phyloP scores from a whole-genome alignment of 139 green algal genomes.

The Tetradesmus obliquus region DNA sequence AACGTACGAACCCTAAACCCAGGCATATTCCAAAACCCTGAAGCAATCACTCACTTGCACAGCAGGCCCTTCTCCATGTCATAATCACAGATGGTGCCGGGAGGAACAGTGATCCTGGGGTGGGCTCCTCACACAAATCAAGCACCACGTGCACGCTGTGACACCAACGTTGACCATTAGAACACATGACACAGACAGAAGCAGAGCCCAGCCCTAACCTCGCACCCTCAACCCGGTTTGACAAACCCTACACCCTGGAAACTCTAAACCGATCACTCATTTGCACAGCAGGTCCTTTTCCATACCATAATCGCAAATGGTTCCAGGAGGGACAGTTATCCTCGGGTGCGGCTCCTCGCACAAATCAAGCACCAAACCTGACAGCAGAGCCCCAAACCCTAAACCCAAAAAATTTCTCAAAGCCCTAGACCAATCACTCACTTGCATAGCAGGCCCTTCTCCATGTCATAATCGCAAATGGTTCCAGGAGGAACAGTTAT shows the following conservation, averaged over 20 bases:
- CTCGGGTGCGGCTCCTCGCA: constrained; percentile 5
- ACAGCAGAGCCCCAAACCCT: not conserved
- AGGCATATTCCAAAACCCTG: too few relatives aligned
- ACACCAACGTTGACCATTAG: too few relatives aligned
- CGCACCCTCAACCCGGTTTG: constrained; percentile 54
- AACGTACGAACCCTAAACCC: too few relatives aligned
- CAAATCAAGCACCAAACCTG: not conserved
- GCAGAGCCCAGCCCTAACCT: not conserved
- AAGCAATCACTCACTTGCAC: constrained; percentile 14
- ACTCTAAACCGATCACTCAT: not conserved
- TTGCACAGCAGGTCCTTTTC: constrained; percentile 36
- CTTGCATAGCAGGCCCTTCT: constrained; percentile 38
- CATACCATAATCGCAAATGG: constrained; percentile 62
- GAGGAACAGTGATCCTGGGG: constrained; percentile 43
- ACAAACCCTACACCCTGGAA: not conserved
- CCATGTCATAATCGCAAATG: constrained; percentile 60
- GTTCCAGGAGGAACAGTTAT: constrained; percentile 57
- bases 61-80: constrained; percentile 35
- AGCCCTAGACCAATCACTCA: not conserved
- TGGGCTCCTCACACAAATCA: constrained; percentile 66
- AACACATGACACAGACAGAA: too few relatives aligned
- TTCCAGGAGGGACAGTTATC: constrained; percentile 50
- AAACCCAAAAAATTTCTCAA: not conserved
- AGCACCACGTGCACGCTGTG: constrained; percentile 70
- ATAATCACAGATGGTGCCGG: constrained; percentile 61